Conservation (phyloP, 116 monocot species). For the Zostera marina region DNA sequence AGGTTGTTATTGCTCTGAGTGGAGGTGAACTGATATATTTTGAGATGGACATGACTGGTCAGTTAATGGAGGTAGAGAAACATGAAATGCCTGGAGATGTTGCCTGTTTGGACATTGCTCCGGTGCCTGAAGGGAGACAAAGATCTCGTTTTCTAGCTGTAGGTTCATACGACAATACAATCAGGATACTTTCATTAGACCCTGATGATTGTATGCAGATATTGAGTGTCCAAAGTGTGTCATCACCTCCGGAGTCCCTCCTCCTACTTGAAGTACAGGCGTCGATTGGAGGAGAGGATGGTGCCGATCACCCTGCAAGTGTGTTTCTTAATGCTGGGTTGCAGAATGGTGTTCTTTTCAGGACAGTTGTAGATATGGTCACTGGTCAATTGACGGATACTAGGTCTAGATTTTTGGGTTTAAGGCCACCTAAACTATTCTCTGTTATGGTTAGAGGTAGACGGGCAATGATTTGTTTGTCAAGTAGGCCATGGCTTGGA, state of each 20-base stretch:
- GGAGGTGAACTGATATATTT: slow-evolving; percentile 99
- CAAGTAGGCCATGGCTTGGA: slow-evolving; percentile 92
- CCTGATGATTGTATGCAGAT: slow-evolving; percentile 98
- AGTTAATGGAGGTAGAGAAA: slow-evolving; percentile 95
- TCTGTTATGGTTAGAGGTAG: slow-evolving; percentile 67
- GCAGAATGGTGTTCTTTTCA: slow-evolving; percentile 89
- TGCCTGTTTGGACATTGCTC: slow-evolving; percentile 91
- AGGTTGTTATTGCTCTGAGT: slow-evolving; percentile 92
- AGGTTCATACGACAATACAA: slow-evolving; percentile 91
- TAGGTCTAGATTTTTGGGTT: slow-evolving; percentile 75
- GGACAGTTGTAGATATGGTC: slow-evolving; percentile 94
- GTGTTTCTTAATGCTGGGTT: slow-evolving; percentile 92
- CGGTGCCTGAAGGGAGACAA: slow-evolving; percentile 90
- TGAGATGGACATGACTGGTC: slow-evolving; percentile 93
- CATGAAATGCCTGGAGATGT: slow-evolving; percentile 98
- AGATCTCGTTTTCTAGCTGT: slow-evolving; percentile 94
- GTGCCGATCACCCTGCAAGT: slow-evolving; percentile 94
- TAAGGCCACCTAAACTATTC: slow-evolving; percentile 84
- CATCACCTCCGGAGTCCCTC: slow-evolving; percentile 89
- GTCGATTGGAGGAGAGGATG: slow-evolving; percentile 88
- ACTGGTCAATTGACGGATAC: slow-evolving; percentile 93
- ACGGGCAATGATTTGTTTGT: slow-evolving; percentile 88
- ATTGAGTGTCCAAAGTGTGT: slow-evolving; percentile 88
- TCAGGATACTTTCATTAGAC: slow-evolving; percentile 88
- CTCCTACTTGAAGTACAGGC: slow-evolving; percentile 90